Evolutionary conservation across 768 basidiomycete species (phyloP).

Genomic region (Agrocybe pediades): DNA sequence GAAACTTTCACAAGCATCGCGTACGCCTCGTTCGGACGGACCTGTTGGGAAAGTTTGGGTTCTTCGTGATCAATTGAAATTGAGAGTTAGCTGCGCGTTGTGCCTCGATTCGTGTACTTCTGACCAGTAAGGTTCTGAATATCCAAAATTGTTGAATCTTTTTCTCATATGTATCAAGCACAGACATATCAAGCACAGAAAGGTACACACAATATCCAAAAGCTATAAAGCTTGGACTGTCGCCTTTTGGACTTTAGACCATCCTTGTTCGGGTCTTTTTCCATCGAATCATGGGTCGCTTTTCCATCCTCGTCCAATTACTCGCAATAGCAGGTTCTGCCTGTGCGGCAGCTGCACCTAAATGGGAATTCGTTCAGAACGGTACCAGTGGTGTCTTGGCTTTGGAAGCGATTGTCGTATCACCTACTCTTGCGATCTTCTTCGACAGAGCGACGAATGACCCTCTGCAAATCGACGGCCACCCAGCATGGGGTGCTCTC

Average conservation of each 20-base stretch:
- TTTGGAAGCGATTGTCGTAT: slow-evolving; percentile 24
- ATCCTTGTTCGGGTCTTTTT: not conserved
- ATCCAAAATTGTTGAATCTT: not conserved
- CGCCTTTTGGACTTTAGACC: not conserved
- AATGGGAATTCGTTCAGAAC: slow-evolving; percentile 28
- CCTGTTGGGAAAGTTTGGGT: not conserved
- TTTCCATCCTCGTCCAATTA: slow-evolving; percentile 1
- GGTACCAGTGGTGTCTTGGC: slow-evolving; percentile 24
- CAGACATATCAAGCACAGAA: not conserved
- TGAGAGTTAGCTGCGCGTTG: not conserved
- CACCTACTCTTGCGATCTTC: slow-evolving; percentile 23
- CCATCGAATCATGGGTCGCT: slow-evolving; percentile 4
- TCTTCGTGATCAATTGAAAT: not conserved
- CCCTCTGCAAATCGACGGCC: slow-evolving; percentile 38
- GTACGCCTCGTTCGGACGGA: not conserved
- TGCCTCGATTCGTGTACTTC: no score
- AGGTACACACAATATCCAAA: not conserved
- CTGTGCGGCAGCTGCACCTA: slow-evolving; percentile 9
- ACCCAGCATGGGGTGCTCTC: slow-evolving; percentile 45
- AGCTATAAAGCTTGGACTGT: slow-evolving; percentile 6
- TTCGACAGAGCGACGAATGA: slow-evolving; percentile 31
- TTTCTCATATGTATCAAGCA: not conserved
- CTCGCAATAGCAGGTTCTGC: slow-evolving; percentile 7
- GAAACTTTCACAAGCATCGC: not conserved
- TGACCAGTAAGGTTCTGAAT: no score